Evolutionary conservation across 257 asterid species (phyloP), one percentile per base, ranked within the genome.

Genomic region (Ligustrum vulgare): DNA sequence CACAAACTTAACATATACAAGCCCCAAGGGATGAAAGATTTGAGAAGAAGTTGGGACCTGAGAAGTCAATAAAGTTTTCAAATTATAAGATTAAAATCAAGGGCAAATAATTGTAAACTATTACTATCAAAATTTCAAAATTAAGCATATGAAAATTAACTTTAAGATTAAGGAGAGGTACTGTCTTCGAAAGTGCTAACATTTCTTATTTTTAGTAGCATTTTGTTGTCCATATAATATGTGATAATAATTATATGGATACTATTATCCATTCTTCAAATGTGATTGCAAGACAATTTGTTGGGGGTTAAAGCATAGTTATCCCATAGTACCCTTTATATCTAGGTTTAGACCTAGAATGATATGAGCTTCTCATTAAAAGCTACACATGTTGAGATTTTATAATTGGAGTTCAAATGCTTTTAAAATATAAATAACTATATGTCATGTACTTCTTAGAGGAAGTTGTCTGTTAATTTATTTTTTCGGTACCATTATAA

Each of bases 61-160:
- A 58, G 47, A 73, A 67, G 72, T 63, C 78, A 77, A 33, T 65
- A 54, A 74, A 49, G 47, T 49, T 74, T 70, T 71, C 67, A 72
- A 60, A 73, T 56, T 51, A 81, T 58, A 75, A 36, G 69, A 71
- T 75, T 39, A 77, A 22, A 31, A 58, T 69, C 34, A 68, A 37
- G 36, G 71, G 69, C 72, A 69, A 31, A 45, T 43, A 70, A 73
- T 23, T 41, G 20, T 0, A 34, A 34, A 3, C 36, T 34, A 34
- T 34, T 34, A 34, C 36, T 34, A 34, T 34, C 0, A 5, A 34
- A 34, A 28, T 0, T 34, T 28, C 31, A 28, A 28, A 28, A 34
- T 34, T 34, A 34, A 34, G 36, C 36, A 3, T 4, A 34, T 34
- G 36, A 34, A 5, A 34, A 4, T 28, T 28, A 28, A 1, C 36